A percentile compares a stretch with the other conserved stretches of the same genome.
Evolutionary conservation across 768 basidiomycete species (phyloP).

Genomic region (Suillus decipiens): DNA sequence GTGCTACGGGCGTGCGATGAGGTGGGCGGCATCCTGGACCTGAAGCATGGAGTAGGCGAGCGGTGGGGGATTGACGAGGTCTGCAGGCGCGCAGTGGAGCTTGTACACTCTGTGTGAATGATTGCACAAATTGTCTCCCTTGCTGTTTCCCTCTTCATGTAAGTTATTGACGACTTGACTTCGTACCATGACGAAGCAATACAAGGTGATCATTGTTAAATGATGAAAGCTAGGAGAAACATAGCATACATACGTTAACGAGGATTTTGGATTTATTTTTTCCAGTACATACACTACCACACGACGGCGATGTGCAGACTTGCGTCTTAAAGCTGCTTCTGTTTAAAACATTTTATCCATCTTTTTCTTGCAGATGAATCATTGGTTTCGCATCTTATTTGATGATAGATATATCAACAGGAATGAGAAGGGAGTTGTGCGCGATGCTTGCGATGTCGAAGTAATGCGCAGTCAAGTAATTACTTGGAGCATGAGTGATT

Average conservation of each 20-base stretch:
- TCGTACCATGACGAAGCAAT: not conserved
- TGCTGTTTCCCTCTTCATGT: not conserved
- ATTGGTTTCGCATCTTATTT: not conserved
- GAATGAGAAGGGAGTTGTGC: not conserved
- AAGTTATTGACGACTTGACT: not conserved
- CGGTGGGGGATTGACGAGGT: constrained; percentile 83
- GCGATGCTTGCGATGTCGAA: not conserved
- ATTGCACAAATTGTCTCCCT: too few relatives aligned
- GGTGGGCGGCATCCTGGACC: constrained; percentile 84
- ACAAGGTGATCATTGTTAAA: not conserved
- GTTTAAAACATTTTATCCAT: not conserved
- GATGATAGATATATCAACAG: not conserved
- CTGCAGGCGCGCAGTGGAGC: constrained; percentile 67
- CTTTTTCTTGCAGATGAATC: constrained; percentile 1
- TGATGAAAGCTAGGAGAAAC: constrained; percentile 2
- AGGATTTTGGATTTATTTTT: constrained; percentile 1
- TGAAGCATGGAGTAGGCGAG: constrained; percentile 77
- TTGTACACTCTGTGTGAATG: constrained; percentile 48
- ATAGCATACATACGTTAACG: not conserved
- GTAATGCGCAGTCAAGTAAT: not conserved
- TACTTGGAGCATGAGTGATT: not conserved
- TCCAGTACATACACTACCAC: not conserved
- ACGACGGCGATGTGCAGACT: not conserved
- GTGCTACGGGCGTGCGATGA: constrained; percentile 89
- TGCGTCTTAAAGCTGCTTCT: not conserved